Conservation (phyloP, 2,329 filamentous ascomycete genomes). For the Fusarium compactum region DNA sequence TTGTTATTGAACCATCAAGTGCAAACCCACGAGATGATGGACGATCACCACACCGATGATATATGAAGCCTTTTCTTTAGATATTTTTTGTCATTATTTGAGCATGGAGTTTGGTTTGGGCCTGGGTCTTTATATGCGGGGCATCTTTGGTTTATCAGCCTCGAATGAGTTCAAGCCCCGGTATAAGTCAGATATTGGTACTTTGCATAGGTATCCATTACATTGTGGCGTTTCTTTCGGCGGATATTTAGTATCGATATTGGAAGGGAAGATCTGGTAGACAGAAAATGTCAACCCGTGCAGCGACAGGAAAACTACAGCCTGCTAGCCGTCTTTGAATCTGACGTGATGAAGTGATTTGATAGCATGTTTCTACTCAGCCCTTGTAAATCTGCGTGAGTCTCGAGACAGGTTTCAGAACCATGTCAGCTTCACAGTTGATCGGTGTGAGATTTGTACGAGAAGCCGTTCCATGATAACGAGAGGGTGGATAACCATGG, state of each 20-base stretch:
- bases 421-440: constrained; percentile 7
- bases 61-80: constrained; percentile 14
- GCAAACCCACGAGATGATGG: constrained; percentile 44
- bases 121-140: constrained; percentile 18
- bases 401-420: neutral
- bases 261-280: neutral
- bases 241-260: constrained; percentile 3
- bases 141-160: neutral
- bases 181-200: neutral
- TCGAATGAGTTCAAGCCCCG: constrained; percentile 5
- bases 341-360: neutral
- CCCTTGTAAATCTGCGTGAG: neutral
- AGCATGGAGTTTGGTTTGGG: constrained; percentile 46
- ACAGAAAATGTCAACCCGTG: constrained; percentile 2
- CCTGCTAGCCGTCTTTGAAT: neutral
- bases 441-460: constrained; percentile 19
- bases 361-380: neutral
- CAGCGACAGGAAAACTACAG: neutral
- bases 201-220: constrained; percentile 4
- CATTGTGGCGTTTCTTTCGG: constrained; percentile 5
- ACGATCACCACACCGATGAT: constrained; percentile 32
- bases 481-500: constrained; percentile 17
- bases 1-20: constrained; percentile 68
- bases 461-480: constrained; percentile 24
- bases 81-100: constrained; percentile 1